phyloP scores from a whole-genome alignment of 2,329 filamentous ascomycete species.

The Microsporum ferrugineum region DNA sequence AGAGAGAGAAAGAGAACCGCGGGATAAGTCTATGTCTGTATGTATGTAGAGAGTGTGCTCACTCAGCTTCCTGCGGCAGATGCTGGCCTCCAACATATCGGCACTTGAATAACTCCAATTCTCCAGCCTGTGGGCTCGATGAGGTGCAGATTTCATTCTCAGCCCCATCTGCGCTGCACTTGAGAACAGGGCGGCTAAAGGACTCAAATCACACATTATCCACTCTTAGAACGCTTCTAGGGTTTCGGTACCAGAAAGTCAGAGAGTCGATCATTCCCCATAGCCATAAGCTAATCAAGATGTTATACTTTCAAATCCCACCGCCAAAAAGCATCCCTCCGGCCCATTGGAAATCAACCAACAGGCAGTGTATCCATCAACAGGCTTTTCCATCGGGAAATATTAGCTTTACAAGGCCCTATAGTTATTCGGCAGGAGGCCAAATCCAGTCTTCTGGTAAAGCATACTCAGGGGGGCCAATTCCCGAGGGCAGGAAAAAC shows the following conservation, averaged over 20 bases:
- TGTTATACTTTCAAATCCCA: background rate
- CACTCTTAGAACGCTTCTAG: background rate
- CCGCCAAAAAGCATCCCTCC: background rate
- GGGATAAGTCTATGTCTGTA: background rate
- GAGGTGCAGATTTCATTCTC: background rate
- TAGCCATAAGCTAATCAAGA: background rate
- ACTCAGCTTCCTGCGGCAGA: background rate
- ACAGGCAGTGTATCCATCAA: background rate
- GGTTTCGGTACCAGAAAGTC: background rate
- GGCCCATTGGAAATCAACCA: background rate
- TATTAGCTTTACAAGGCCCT: background rate
- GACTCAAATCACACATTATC: background rate
- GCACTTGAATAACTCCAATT: background rate
- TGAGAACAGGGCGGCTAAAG: background rate
- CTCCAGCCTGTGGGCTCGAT: background rate
- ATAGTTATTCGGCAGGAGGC: background rate
- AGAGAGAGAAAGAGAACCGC: background rate
- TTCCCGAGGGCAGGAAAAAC: background rate
- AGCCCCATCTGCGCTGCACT: background rate
- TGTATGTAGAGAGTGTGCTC: background rate
- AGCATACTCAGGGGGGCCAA: background rate
- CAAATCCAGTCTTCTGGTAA: background rate
- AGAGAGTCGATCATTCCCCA: background rate
- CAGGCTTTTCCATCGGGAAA: background rate
- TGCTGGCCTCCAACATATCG: background rate